These are phyloP conservation scores for Grigorovia transvaalensis DNA, from an alignment of 805 yeast genomes.

Conservation along the genomic window DNA sequence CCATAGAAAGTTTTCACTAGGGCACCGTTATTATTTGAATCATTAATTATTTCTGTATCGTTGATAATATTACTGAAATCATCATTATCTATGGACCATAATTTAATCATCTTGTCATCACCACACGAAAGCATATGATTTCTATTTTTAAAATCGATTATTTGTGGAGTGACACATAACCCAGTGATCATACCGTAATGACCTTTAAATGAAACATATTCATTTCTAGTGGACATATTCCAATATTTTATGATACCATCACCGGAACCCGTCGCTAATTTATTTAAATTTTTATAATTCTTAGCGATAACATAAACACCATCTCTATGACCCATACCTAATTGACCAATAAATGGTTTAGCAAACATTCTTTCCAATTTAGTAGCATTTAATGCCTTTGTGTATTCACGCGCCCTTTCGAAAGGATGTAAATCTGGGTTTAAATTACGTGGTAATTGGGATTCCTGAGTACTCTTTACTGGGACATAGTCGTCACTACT, in stretches of 20 bases:
- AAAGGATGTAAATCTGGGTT: constrained; percentile 94
- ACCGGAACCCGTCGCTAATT: constrained; percentile 85
- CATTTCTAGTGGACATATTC: constrained; percentile 76
- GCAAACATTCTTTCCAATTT: constrained; percentile 96
- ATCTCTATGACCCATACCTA: constrained; percentile 91
- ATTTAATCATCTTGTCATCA: constrained; percentile 76
- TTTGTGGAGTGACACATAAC: constrained; percentile 55
- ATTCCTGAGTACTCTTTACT: constrained; percentile 79
- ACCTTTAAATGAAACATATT: constrained; percentile 68
- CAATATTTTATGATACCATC: constrained; percentile 93
- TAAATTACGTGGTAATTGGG: constrained; percentile 76
- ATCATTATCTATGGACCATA: constrained; percentile 66
- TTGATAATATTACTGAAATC: constrained; percentile 33
- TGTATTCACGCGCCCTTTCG: constrained; percentile 93
- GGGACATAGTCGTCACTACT: constrained; percentile 91
- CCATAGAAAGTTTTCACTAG: constrained; percentile 72
- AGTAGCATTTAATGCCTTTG: constrained; percentile 89
- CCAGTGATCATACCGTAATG: constrained; percentile 89
- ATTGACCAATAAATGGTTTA: constrained; percentile 89
- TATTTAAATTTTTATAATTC: constrained; percentile 57
- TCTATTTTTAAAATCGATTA: constrained; percentile 25
- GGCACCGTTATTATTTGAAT: constrained; percentile 32
- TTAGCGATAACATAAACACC: constrained; percentile 85
- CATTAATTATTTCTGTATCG: constrained; percentile 27
- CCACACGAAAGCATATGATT: constrained; percentile 68